A percentile compares a stretch with the other conserved stretches of the same genome.
Evolutionary conservation across 768 basidiomycete genomes (phyloP).

Genomic region (Psilocybe subaeruginosa): DNA sequence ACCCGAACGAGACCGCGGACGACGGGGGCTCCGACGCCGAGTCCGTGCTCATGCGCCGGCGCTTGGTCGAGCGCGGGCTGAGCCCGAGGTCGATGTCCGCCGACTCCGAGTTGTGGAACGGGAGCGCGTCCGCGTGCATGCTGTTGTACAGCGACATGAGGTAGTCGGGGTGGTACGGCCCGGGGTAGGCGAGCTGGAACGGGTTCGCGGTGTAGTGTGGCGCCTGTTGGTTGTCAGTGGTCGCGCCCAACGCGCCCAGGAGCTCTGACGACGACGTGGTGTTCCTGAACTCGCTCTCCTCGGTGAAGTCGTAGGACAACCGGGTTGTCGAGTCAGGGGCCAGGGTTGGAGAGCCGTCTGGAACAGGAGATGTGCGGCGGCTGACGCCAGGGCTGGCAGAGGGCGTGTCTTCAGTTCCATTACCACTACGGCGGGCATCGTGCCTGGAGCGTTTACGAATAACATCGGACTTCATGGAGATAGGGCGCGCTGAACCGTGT

Average conservation of each 20-base stretch:
- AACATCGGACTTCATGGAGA: constrained; percentile 91
- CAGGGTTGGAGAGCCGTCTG: constrained; percentile 65
- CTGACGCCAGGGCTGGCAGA: constrained; percentile 78
- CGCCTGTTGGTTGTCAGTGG: constrained; percentile 22
- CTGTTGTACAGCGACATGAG: constrained; percentile 55
- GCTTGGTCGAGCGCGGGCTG: constrained; percentile 61
- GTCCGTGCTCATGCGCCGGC: constrained; percentile 71
- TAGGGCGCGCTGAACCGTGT: constrained; percentile 83
- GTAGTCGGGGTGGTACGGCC: constrained; percentile 78
- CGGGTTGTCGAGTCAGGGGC: constrained; percentile 73
- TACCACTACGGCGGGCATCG: constrained; percentile 62
- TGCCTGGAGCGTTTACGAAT: constrained; percentile 87
- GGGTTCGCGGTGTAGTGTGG: constrained; percentile 31
- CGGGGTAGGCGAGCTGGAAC: constrained; percentile 57
- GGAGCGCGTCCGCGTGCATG: constrained; percentile 51
- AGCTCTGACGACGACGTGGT: constrained; percentile 58
- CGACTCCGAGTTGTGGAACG: constrained; percentile 48
- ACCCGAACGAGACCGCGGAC: constrained; percentile 65
- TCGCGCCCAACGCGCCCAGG: constrained; percentile 44
- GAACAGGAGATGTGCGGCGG: constrained; percentile 70
- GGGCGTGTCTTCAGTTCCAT: constrained; percentile 63
- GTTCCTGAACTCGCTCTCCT: constrained; percentile 43
- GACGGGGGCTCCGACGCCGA: constrained; percentile 57
- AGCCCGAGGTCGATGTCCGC: constrained; percentile 44
- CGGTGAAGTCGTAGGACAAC: constrained; percentile 50